Conservation (phyloP, 202 grass and related monocot genomes). For the Eragrostis tef region DNA sequence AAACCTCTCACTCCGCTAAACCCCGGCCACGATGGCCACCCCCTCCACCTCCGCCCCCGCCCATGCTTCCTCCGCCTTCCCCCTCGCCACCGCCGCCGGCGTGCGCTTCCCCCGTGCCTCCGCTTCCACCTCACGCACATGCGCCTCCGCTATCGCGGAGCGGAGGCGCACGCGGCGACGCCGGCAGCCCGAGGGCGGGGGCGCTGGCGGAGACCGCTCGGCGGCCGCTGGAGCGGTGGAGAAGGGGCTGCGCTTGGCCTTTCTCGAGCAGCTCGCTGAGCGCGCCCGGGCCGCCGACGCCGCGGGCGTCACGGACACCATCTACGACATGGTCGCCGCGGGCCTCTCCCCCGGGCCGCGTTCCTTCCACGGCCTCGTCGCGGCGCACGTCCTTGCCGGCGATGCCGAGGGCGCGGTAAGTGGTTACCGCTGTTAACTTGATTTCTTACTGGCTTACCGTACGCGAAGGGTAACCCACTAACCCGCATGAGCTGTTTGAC, state of each 20-base stretch:
- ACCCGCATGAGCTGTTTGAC: conserved; percentile 26
- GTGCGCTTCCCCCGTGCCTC: conserved; percentile 39
- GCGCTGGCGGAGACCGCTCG: conserved; percentile 55
- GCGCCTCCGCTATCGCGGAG: conserved; percentile 51
- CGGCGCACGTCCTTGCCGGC: conserved; percentile 73
- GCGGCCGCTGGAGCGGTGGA: conserved; percentile 60
- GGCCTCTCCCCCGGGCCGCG: conserved; percentile 81
- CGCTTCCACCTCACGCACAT: conserved; percentile 13
- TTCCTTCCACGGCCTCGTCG: conserved; percentile 86
- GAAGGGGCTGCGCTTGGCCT: conserved; percentile 80
- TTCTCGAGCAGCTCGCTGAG: conserved; percentile 88
- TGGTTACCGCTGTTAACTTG: neutral
- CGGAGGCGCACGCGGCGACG: conserved; percentile 58
- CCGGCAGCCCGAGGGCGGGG: conserved; percentile 49
- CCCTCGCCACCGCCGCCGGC: conserved; percentile 44
- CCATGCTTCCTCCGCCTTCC: conserved; percentile 54
- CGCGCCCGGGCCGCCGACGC: conserved; percentile 64
- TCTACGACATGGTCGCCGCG: conserved; percentile 95
- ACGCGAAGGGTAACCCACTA: neutral
- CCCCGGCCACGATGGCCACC: conserved; percentile 61
- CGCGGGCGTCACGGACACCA: conserved; percentile 64
- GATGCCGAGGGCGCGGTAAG: conserved; percentile 84
- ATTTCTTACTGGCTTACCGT: neutral
- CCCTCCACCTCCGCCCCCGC: conserved; percentile 52
- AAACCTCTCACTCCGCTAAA: conserved; percentile 47